A percentile compares a stretch with the other conserved stretches of the same genome.
These are phyloP conservation scores for Vitis hybrid DNA, from an alignment of 177 flowering plant genomes.

Conservation along the genomic window DNA sequence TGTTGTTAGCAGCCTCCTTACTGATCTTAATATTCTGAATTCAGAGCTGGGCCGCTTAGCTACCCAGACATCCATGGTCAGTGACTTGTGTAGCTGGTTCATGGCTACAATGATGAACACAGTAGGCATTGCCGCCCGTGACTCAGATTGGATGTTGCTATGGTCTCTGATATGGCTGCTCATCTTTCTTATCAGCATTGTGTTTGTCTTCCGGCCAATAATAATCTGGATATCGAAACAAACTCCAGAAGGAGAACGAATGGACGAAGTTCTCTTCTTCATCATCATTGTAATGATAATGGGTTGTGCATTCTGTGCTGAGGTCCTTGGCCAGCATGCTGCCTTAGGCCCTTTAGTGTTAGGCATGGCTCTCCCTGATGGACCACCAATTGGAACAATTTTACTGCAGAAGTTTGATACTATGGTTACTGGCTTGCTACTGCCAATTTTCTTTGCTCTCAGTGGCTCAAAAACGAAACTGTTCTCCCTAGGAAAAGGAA, in stretches of 20 bases:
- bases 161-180: no score
- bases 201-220: conserved; percentile 8
- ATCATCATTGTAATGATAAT: conserved; percentile 9
- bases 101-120: no score
- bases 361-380: conserved; percentile 28
- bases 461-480: conserved; percentile 26
- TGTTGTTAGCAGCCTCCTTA: conserved; percentile 3
- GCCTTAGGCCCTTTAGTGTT: conserved; percentile 27
- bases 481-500: no score
- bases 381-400: conserved; percentile 32
- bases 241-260: conserved; percentile 16
- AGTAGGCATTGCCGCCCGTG: no score
- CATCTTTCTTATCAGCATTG: not conserved
- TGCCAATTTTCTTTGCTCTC: conserved; percentile 26
- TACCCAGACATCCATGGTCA: not conserved
- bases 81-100: not conserved
- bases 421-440: conserved; percentile 8
- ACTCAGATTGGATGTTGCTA: no score
- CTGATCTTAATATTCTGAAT: conserved; percentile 17
- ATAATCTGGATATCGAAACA: conserved; percentile 9
- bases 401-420: conserved; percentile 17
- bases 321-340: conserved; percentile 27
- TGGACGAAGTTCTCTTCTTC: not conserved
- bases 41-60: conserved; percentile 21
- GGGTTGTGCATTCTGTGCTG: conserved; percentile 8